Base-by-base conservation (phyloP, 768 basidiomycete genomes). In the Aureoboletus auriporus region DNA sequence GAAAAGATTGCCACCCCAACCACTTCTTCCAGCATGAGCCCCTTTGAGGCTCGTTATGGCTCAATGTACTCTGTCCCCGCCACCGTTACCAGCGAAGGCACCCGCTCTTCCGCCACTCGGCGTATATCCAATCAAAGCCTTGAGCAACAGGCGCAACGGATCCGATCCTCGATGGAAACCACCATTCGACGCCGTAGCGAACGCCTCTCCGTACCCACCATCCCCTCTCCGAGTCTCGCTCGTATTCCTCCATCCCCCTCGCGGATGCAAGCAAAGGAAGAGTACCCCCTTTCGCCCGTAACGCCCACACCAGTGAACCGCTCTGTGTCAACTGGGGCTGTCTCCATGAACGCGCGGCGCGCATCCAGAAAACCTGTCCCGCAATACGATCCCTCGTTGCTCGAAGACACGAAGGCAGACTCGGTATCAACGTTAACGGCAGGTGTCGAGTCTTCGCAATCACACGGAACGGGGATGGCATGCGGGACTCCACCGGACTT, bases 311-410 rank as follows among this genome's bases (percentile, higher is more conserved):
- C 64, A 3, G 53, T 57, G 41, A 59, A 57, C 39, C 61, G 66
- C 1, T 66, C 66, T 20, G 64, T 57, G 47, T 71, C 60, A 17
- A 36, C 58, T 9, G 55, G 58, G 20, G 53, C 55, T 0, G 52
- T 66, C 61, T 50, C 52, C 53, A 34, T 41, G 38, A 26, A 52
- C 23, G 42, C 44, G 33, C 63, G 70, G 42, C 71, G 70, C 36
- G 64, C 63, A 40, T 65, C 77, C 27, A 69, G 80, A 40, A 82
- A 82, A 58, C 78, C 80, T 11, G 80, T 81, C n/a, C 80, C 80
- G 9, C 68, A 66, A 13, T 82, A 80, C 52, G 68, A 75, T 52
- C 60, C 68, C 23, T 54, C 61, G 29, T 55, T 69, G 12, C 44
- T 35, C 20, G 60, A 66, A 46, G 55, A 59, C 34, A 30, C 40